Conservation (phyloP, 352 stramenopile genomes). For the Globisporangium cederbergense region DNA sequence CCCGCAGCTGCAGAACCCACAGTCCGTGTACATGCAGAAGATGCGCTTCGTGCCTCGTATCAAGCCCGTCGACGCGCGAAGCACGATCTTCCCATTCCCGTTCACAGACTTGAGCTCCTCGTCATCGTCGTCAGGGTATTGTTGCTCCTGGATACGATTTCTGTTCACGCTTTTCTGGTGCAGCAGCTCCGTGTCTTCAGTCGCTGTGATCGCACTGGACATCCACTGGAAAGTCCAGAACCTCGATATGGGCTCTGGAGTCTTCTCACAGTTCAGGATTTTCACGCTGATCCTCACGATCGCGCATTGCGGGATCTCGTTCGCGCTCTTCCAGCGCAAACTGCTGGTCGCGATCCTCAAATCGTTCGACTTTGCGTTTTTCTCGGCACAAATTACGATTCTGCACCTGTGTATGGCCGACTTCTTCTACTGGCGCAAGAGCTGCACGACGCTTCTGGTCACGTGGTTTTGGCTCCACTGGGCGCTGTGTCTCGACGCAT, state of each 20-base stretch:
- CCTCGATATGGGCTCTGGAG: neutral
- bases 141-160: neutral
- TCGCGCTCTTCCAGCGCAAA: slow-evolving; percentile 14
- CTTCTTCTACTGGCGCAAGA: slow-evolving; percentile 14
- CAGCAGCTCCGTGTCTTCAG: neutral
- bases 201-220: neutral
- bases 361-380: slow-evolving; percentile 24
- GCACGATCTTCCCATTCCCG: neutral
- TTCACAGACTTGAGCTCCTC: neutral
- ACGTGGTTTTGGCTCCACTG: slow-evolving; percentile 19
- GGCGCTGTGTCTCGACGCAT: slow-evolving; percentile 13
- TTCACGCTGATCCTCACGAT: neutral
- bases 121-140: neutral
- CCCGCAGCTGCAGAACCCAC: neutral
- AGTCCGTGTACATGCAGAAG: slow-evolving; percentile 4
- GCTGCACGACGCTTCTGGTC: neutral
- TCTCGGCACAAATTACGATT: slow-evolving; percentile 16
- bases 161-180: slow-evolving; percentile 5
- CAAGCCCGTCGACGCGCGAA: neutral
- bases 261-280: neutral
- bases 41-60: slow-evolving; percentile 2
- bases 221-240: neutral
- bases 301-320: slow-evolving; percentile 1
- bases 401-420: slow-evolving; percentile 17
- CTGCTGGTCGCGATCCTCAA: slow-evolving; percentile 13